Evolutionary conservation across 305 asterid genomes (phyloP), one percentile per base, ranked within the genome.

Genomic region (Solanum hybrid): DNA sequence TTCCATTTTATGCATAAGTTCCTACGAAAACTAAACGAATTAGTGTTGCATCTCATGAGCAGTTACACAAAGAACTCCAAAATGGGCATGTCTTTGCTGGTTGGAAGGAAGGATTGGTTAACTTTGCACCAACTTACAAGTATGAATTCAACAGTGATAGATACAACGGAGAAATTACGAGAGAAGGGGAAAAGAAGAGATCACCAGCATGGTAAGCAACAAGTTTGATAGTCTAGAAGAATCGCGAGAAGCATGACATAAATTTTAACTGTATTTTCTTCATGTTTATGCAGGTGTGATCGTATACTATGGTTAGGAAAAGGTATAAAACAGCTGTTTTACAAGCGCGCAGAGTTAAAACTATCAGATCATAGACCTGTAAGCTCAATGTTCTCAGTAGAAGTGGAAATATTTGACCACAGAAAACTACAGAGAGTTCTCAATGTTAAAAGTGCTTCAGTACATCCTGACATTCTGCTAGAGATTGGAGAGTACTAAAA

Each of bases 361-460:
- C 91, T 96, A 71, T 96, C 99, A 29, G 99, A 97, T 85, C 99
- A 97, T 92, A 94, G 99, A 38, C 99, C 99, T 2, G 97, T 97
- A 40, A 95, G 97, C 89, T 93, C 98, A 27, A 90, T 88, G 85
- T 97, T 95, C 92, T n/a, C 86, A 85, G 93, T 97, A 37, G 96
- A 95, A 92, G 98, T 96, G 6, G 99, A 97, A 93, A 94, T 97
- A 32, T 95, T 96, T 60, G 93, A 96, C 86, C 99, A 94, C 51
- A 92, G 91, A 64, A 97, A 97, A 95, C 98, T 97, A 90, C 94
- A 94, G 10, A 95, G 95, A 88, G 99, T 95, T 42, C 97, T 97
- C 14, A 93, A 94, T 78, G 94, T 93, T 88, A 95, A 94, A 5
- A 92, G 91, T 90, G 95, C 98, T 26, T 92, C 91, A 5, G 93